Percentiles rank a stretch among this genome's conserved stretches.
Conservation (phyloP, 345 rosid species). For the Citrus glauca region DNA sequence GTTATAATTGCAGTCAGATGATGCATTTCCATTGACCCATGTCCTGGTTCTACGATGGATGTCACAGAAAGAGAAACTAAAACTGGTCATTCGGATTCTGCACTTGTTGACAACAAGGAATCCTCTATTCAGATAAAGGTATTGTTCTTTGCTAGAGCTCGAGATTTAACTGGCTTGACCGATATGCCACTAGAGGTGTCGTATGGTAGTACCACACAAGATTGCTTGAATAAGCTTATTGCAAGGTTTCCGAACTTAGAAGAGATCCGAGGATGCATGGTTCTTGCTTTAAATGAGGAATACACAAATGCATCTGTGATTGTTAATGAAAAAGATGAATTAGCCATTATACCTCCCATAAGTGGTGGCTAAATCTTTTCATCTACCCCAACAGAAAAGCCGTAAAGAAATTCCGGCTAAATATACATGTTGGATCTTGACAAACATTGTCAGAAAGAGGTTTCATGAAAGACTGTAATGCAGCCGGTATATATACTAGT, state of each 20-base stretch:
- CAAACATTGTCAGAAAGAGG: not conserved
- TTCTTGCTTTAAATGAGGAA: conserved; percentile 80
- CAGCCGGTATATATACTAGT: not conserved
- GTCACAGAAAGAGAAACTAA: conserved; percentile 20
- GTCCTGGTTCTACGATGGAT: conserved; percentile 10
- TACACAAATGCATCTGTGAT: conserved; percentile 50
- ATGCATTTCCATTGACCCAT: conserved; percentile 1
- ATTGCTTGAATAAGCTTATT: conserved; percentile 61
- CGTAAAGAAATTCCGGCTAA: not conserved
- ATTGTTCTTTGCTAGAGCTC: conserved; percentile 82
- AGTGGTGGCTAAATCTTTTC: conserved; percentile 68
- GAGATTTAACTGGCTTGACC: conserved; percentile 63
- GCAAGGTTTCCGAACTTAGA: conserved; percentile 57
- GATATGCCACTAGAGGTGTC: conserved; percentile 53
- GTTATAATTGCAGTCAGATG: conserved; percentile 7
- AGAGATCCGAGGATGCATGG: conserved; percentile 66
- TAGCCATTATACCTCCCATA: conserved; percentile 95
- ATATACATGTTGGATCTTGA: not conserved
- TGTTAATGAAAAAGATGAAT: conserved; percentile 74
- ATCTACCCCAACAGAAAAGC: not conserved
- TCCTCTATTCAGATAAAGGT: conserved; percentile 55
- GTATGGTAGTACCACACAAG: conserved; percentile 56
- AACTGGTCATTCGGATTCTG: not conserved
- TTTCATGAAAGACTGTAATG: not conserved
- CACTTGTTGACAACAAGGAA: conserved; percentile 9